Percentiles rank a stretch among this genome's conserved stretches.
Conservation (phyloP, 129 eudicot genomes). For the Calendula officinalis region DNA sequence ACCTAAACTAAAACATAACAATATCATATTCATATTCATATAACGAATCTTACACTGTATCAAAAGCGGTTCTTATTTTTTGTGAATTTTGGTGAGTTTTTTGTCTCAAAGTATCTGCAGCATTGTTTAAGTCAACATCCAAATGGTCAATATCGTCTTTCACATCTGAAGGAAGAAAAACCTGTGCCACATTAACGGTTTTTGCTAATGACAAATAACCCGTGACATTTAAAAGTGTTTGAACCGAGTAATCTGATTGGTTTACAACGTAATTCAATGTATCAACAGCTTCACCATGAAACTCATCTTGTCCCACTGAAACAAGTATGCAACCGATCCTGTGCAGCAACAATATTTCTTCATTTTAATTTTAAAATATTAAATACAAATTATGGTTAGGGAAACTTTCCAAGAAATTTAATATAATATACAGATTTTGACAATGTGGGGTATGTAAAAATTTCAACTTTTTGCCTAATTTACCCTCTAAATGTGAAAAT, state of each 20-base stretch:
- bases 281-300: conserved; percentile 68
- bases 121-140: conserved; percentile 56
- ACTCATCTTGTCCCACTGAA: conserved; percentile 81
- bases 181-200: conserved; percentile 69
- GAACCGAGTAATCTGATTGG: conserved; percentile 90
- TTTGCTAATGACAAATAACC: conserved; percentile 79
- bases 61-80: conserved; percentile 59
- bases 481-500: no score
- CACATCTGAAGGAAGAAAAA: conserved; percentile 77
- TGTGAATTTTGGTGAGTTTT: conserved; percentile 70
- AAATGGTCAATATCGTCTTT: conserved; percentile 67
- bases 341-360: conserved; percentile 24
- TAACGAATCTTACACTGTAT: conserved; percentile 56
- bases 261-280: conserved; percentile 85
- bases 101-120: conserved; percentile 60
- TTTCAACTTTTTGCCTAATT: no score
- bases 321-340: conserved; percentile 89
- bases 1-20: not conserved
- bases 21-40: not conserved
- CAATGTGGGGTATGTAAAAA: no score
- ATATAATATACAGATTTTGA: no score
- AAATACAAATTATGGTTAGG: not conserved
- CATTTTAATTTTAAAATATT: not conserved
- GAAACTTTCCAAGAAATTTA: not conserved
- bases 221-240: conserved; percentile 77